These are phyloP conservation scores for Solanum habrochaites DNA, from an alignment of 257 asterid genomes.

Conservation along the genomic window DNA sequence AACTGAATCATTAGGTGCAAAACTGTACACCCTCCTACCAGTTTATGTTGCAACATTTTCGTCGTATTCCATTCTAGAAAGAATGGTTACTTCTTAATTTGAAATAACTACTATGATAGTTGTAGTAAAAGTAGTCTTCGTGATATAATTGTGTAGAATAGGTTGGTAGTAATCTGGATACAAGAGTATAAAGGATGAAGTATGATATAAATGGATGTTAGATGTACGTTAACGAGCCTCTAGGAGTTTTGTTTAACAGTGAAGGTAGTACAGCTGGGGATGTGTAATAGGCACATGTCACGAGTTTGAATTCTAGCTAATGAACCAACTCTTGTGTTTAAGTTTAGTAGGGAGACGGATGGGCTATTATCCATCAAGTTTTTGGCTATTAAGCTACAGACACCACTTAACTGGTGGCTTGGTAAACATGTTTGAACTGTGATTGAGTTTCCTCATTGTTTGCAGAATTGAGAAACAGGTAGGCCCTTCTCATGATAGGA, in stretches of 20 bases:
- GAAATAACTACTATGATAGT: neutral
- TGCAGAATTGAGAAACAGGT: constrained; percentile 42
- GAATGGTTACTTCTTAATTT: neutral
- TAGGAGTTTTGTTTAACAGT: neutral
- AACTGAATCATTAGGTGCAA: neutral
- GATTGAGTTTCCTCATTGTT: neutral
- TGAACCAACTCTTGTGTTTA: neutral
- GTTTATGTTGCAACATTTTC: neutral
- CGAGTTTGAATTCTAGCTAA: neutral
- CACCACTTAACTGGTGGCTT: neutral
- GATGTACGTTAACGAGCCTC: neutral
- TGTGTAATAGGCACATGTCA: neutral
- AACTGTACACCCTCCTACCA: neutral
- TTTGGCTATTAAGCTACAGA: neutral
- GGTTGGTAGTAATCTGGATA: neutral
- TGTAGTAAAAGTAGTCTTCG: neutral
- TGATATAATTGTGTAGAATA: neutral
- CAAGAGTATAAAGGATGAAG: neutral
- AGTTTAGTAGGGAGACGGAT: neutral
- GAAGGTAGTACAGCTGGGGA: neutral
- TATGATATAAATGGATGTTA: neutral
- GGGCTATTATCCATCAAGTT: neutral
- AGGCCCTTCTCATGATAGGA: constrained; percentile 54
- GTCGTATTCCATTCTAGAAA: neutral
- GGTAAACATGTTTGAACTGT: neutral